A percentile compares a stretch with the other conserved stretches of the same genome.
Conservation (phyloP, 805 yeast genomes). For the Myxozyma udenii region DNA sequence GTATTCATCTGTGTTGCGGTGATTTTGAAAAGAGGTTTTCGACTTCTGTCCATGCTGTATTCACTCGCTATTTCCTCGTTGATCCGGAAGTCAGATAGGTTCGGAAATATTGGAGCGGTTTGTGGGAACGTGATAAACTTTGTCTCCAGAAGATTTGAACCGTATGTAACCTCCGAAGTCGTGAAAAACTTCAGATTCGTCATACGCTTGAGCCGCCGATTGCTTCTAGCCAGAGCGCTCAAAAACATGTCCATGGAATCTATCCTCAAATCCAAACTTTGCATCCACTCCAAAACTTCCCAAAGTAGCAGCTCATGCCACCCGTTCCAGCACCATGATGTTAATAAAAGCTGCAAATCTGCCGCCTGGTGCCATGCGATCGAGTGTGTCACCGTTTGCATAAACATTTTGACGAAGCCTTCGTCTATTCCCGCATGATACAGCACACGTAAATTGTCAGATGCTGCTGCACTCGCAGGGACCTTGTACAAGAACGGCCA, state of each 20-base stretch:
- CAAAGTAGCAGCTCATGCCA: constrained; percentile 3
- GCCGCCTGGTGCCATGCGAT: constrained; percentile 7
- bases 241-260: constrained; percentile 7
- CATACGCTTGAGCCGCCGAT: constrained; percentile 1
- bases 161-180: background rate
- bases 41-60: background rate
- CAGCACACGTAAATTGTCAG: constrained; percentile 6
- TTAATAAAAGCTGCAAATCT: constrained; percentile 2
- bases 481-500: constrained; percentile 12
- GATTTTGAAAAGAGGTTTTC: background rate
- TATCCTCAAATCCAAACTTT: constrained; percentile 1
- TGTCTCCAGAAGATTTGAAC: background rate
- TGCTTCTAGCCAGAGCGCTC: background rate
- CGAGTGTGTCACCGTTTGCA: constrained; percentile 8
- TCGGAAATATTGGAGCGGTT: constrained; percentile 2
- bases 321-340: constrained; percentile 11
- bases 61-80: constrained; percentile 6
- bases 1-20: constrained; percentile 2
- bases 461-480: constrained; percentile 6
- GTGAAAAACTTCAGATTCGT: constrained; percentile 11
- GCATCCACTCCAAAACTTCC: constrained; percentile 8
- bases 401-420: constrained; percentile 9
- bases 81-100: constrained; percentile 9
- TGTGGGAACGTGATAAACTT: background rate
- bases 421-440: constrained; percentile 18